phyloP scores from a whole-genome alignment of 179 eudicot species.

The Nepenthes alata region DNA sequence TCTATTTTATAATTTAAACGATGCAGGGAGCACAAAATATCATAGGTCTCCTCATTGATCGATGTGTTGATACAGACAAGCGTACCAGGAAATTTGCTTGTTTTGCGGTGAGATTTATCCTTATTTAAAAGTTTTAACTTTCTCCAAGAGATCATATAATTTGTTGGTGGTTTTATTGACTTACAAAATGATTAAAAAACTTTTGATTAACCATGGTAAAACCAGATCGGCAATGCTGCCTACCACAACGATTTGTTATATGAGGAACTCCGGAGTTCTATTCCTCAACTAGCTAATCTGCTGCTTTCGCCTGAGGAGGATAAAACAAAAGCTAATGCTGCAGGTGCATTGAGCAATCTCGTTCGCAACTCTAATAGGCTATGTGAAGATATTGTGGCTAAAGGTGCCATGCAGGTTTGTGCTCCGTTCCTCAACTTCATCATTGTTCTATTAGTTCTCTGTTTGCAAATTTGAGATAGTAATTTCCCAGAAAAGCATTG shows the following conservation, averaged over 20 bases:
- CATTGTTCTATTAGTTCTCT: no score
- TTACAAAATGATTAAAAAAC: no score
- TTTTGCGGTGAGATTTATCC: conserved; percentile 68
- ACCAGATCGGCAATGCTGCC: conserved; percentile 92
- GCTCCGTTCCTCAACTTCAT: background rate
- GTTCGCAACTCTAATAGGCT: conserved; percentile 86
- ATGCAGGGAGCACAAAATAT: conserved; percentile 59
- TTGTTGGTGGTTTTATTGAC: no score
- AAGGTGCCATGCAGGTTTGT: conserved; percentile 88
- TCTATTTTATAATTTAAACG: background rate
- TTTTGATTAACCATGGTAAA: no score
- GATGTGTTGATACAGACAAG: conserved; percentile 79
- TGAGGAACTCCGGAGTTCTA: conserved; percentile 72
- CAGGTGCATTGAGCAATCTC: conserved; percentile 95
- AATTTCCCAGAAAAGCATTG: no score
- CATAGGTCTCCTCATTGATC: conserved; percentile 61
- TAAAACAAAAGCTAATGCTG: conserved; percentile 95
- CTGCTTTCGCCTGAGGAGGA: conserved; percentile 76
- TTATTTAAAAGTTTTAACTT: background rate
- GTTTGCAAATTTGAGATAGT: no score
- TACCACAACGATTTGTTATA: conserved; percentile 75
- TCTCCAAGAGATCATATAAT: no score
- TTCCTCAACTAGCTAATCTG: conserved; percentile 69
- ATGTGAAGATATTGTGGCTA: conserved; percentile 77
- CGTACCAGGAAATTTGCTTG: conserved; percentile 94